Percentiles rank a stretch among this genome's conserved stretches.
Conservation (phyloP, 2,329 filamentous ascomycete genomes). For the Fusarium torreyae region DNA sequence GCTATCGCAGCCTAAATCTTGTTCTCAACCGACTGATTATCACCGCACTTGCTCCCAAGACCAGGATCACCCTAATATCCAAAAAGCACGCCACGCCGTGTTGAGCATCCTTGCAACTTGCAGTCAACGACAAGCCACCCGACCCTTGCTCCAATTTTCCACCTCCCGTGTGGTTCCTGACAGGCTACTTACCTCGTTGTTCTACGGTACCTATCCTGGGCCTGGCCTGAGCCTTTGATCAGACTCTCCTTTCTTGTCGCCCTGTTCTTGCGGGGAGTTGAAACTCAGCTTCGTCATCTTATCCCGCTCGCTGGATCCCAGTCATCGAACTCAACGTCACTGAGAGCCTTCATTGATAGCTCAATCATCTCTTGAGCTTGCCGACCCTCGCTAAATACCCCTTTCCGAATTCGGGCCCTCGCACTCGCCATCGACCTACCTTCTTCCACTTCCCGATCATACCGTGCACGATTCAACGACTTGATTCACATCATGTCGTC, state of each 20-base stretch:
- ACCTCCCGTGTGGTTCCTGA: constrained; percentile 41
- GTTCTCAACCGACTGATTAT: constrained; percentile 3
- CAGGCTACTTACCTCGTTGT: constrained; percentile 33
- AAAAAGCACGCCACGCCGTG: constrained; percentile 49
- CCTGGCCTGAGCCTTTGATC: constrained; percentile 38
- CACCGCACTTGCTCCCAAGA: constrained; percentile 34
- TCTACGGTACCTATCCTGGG: constrained; percentile 28
- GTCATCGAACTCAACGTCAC: constrained; percentile 28
- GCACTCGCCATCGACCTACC: constrained; percentile 23
- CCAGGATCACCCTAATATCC: constrained; percentile 32
- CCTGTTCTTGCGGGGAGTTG: constrained; percentile 50
- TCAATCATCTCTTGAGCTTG: constrained; percentile 23
- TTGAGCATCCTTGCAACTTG: constrained; percentile 43
- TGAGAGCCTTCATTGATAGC: constrained; percentile 13
- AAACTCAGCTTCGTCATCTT: constrained; percentile 49
- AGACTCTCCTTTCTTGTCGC: constrained; percentile 49
- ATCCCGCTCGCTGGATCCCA: constrained; percentile 37
- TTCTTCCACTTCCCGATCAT: constrained; percentile 19
- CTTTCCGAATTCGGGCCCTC: constrained; percentile 33
- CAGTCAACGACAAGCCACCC: constrained; percentile 46
- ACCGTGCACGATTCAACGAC: constrained; percentile 29
- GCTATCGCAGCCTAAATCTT: neutral
- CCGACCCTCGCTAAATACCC: constrained; percentile 17
- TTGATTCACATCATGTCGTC: constrained; percentile 51
- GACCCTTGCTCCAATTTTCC: constrained; percentile 49